A percentile compares a stretch with the other conserved stretches of the same genome.
Conservation (phyloP, 2,329 filamentous ascomycete species). For the Paecilomyces fulvus region DNA sequence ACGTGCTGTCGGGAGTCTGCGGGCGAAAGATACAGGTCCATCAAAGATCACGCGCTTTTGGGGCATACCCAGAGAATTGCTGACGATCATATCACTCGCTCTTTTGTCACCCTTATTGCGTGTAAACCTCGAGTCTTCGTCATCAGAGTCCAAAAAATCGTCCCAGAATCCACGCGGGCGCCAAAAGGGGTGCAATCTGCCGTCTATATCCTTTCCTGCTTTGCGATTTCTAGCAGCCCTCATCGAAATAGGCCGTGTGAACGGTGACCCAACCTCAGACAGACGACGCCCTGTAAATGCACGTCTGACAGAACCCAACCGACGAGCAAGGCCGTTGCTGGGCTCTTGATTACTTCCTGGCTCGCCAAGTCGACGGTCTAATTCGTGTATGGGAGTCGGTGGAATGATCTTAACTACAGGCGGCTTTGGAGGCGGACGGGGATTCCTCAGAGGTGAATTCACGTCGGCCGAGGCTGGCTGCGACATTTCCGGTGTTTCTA, state of each 20-base stretch:
- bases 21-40: slow-evolving; percentile 29
- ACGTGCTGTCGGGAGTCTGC: slow-evolving; percentile 19
- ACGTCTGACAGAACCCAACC: slow-evolving; percentile 31
- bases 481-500: slow-evolving; percentile 19
- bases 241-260: slow-evolving; percentile 31
- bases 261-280: slow-evolving; percentile 31
- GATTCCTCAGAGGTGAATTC: slow-evolving; percentile 52
- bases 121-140: slow-evolving; percentile 17
- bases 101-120: slow-evolving; percentile 17
- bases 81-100: slow-evolving; percentile 40
- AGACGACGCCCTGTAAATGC: slow-evolving; percentile 28
- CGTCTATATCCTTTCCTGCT: slow-evolving; percentile 37
- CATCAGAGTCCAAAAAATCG: slow-evolving; percentile 39
- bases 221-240: slow-evolving; percentile 35
- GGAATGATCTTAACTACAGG: slow-evolving; percentile 49
- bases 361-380: slow-evolving; percentile 31
- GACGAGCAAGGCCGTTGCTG: slow-evolving; percentile 15
- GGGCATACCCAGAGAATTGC: slow-evolving; percentile 50
- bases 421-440: slow-evolving; percentile 49
- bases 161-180: slow-evolving; percentile 57
- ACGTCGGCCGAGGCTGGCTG: slow-evolving; percentile 21
- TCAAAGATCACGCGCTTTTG: slow-evolving; percentile 37
- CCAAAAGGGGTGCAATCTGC: slow-evolving; percentile 53
- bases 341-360: slow-evolving; percentile 12
- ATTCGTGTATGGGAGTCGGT: slow-evolving; percentile 41